Conservation (phyloP, 2,329 filamentous ascomycete genomes). For the Fusarium sp. region DNA sequence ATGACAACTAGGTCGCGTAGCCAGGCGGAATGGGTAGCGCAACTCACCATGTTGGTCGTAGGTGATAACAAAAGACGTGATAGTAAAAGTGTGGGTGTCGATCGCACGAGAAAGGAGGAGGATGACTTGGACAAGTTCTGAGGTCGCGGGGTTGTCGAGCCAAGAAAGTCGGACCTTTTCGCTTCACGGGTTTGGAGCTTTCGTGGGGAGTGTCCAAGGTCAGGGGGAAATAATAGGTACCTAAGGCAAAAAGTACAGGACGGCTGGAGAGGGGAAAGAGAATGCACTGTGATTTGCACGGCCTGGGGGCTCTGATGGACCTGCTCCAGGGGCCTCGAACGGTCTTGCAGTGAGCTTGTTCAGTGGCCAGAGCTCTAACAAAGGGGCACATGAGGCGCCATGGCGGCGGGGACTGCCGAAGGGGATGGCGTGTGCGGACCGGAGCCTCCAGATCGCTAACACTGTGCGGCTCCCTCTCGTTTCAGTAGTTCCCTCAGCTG, state of each 20-base stretch:
- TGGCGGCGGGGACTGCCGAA: background rate
- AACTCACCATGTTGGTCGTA: conserved; percentile 46
- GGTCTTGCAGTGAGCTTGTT: background rate
- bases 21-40: background rate
- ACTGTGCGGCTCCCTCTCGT: conserved; percentile 35
- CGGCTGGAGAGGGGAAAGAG: background rate
- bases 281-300: conserved; percentile 29
- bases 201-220: conserved; percentile 38
- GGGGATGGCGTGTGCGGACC: background rate
- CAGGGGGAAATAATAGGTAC: conserved; percentile 35
- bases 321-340: background rate
- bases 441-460: background rate
- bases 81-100: conserved; percentile 36
- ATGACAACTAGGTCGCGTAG: conserved; percentile 6
- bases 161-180: conserved; percentile 46
- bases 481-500: background rate
- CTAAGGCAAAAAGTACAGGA: conserved; percentile 33
- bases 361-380: background rate
- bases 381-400: background rate
- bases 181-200: conserved; percentile 41
- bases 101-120: conserved; percentile 39
- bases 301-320: background rate
- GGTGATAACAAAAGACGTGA: conserved; percentile 30
- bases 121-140: conserved; percentile 46
- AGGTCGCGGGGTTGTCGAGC: conserved; percentile 43